These are phyloP conservation scores for Sphagnum tenellum DNA, from an alignment of 225 moss, liverwort and hornwort genomes.

Conservation along the genomic window DNA sequence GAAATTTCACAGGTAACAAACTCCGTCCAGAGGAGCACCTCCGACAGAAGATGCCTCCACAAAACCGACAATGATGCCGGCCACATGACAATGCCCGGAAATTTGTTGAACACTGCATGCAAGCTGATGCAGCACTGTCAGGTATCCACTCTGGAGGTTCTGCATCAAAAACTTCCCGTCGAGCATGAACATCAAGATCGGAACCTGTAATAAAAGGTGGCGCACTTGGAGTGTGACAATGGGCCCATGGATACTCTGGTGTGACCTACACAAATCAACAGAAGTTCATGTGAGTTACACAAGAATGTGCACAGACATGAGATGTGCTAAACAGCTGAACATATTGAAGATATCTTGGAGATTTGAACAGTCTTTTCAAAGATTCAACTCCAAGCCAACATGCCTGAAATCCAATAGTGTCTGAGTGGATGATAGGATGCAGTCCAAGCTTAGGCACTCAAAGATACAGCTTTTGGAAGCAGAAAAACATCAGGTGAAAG, in stretches of 20 bases:
- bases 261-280: slow-evolving; percentile 15
- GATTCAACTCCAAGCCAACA: no score
- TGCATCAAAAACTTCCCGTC: slow-evolving; percentile 42
- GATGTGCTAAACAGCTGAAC: no score
- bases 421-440: no score
- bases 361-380: no score
- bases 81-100: slow-evolving; percentile 55
- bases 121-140: slow-evolving; percentile 41
- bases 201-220: slow-evolving; percentile 41
- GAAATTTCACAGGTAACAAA: slow-evolving; percentile 52
- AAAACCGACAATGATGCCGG: slow-evolving; percentile 59
- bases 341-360: no score
- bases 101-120: slow-evolving; percentile 44
- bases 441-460: no score
- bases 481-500: background rate
- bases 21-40: slow-evolving; percentile 46
- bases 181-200: slow-evolving; percentile 38
- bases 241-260: slow-evolving; percentile 33
- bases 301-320: no score
- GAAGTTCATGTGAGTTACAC: background rate
- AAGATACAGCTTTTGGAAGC: no score
- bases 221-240: slow-evolving; percentile 50
- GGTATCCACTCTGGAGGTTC: slow-evolving; percentile 63
- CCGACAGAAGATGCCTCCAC: slow-evolving; percentile 55
- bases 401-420: no score